A percentile compares a stretch with the other conserved stretches of the same genome.
Evolutionary conservation across 352 stramenopile genomes (phyloP).

Genomic region (Peronospora destructor): DNA sequence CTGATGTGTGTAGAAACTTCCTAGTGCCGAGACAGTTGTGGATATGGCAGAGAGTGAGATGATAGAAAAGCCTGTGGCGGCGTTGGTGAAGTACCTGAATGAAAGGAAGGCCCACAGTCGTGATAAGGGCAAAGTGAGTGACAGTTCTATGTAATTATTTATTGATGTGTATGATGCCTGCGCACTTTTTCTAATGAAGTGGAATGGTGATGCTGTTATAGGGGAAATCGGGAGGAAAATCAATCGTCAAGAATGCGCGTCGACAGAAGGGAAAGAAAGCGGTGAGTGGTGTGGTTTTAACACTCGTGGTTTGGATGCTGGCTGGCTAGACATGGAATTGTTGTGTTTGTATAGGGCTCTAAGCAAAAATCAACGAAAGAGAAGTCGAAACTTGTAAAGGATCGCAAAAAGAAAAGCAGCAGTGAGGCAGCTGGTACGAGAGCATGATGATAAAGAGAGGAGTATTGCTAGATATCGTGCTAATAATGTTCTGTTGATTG

Average conservation of each 20-base stretch:
- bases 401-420: slow-evolving; percentile 29
- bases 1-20: slow-evolving; percentile 48
- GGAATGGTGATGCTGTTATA: slow-evolving; percentile 11
- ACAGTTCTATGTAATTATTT: too few species aligned
- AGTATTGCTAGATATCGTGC: neutral
- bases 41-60: slow-evolving; percentile 48
- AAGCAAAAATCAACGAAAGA: slow-evolving; percentile 37
- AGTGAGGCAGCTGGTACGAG: slow-evolving; percentile 17
- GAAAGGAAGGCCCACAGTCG: slow-evolving; percentile 55
- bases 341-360: slow-evolving; percentile 7
- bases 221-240: slow-evolving; percentile 32
- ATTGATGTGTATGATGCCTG: neutral
- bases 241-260: slow-evolving; percentile 35
- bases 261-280: slow-evolving; percentile 45
- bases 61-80: slow-evolving; percentile 60
- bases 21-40: slow-evolving; percentile 48
- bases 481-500: slow-evolving; percentile 1
- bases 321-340: slow-evolving; percentile 1
- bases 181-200: neutral
- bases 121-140: slow-evolving; percentile 58
- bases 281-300: slow-evolving; percentile 8
- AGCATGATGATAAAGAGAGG: neutral
- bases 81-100: slow-evolving; percentile 80
- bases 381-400: slow-evolving; percentile 32
- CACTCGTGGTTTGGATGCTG: neutral